Conservation (phyloP, 768 basidiomycete genomes). For the Megacollybia marginata region DNA sequence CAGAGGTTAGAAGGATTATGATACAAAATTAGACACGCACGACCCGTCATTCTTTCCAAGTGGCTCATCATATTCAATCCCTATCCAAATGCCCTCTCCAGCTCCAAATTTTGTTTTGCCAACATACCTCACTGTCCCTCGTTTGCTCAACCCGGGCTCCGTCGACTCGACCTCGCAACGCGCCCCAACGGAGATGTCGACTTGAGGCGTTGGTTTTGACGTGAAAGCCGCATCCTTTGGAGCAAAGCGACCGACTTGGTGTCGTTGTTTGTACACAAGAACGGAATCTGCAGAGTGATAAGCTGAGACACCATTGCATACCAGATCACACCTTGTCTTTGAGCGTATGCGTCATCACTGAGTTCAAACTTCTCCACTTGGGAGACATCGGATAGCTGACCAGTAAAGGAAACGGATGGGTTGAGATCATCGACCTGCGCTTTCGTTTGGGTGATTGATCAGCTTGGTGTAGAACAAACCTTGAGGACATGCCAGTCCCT, state of each 20-base stretch:
- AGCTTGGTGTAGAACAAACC: constrained; percentile 32
- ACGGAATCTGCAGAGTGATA: constrained; percentile 61
- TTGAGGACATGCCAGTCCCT: constrained; percentile 75
- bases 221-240: constrained; percentile 32
- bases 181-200: constrained; percentile 58
- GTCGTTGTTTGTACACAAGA: constrained; percentile 76
- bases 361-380: constrained; percentile 93
- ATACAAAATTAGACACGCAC: constrained; percentile 41
- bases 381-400: constrained; percentile 78
- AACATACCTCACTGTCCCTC: constrained; percentile 82
- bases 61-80: constrained; percentile 93
- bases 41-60: constrained; percentile 93
- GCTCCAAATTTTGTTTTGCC: constrained; percentile 73
- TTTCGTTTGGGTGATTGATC: constrained; percentile 1
- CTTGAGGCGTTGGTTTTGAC: constrained; percentile 16
- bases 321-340: constrained; percentile 53
- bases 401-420: constrained; percentile 68
- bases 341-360: constrained; percentile 72
- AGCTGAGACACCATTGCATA: background rate
- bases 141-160: constrained; percentile 64
- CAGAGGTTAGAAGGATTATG: constrained; percentile 3
- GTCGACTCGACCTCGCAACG: constrained; percentile 77
- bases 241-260: constrained; percentile 88
- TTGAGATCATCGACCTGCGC: constrained; percentile 66
- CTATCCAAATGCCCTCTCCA: constrained; percentile 70